phyloP scores from a whole-genome alignment of 1,139 yeast species.

The Pichia sp. region DNA sequence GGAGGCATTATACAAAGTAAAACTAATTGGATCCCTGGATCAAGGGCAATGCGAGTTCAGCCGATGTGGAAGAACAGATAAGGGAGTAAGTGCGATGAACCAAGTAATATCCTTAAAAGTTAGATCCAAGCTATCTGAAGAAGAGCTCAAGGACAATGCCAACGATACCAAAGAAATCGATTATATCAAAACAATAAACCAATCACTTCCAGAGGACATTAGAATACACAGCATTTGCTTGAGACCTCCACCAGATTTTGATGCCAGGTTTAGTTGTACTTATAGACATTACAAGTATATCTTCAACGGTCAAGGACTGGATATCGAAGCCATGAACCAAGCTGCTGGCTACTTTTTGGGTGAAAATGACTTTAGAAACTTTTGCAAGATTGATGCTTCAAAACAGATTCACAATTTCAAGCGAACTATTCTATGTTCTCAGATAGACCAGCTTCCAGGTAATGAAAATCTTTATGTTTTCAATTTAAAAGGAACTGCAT shows the following conservation, averaged over 20 bases:
- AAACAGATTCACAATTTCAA: constrained; percentile 79
- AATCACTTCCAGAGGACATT: constrained; percentile 74
- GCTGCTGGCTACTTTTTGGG: constrained; percentile 71
- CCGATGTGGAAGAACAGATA: constrained; percentile 94
- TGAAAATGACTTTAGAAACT: constrained; percentile 86
- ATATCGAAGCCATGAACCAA: constrained; percentile 59
- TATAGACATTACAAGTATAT: constrained; percentile 82
- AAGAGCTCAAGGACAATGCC: constrained; percentile 52
- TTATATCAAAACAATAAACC: constrained; percentile 70
- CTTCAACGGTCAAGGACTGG: constrained; percentile 53
- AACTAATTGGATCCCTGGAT: constrained; percentile 55
- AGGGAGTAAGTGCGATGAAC: constrained; percentile 94
- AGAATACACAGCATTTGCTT: constrained; percentile 77
- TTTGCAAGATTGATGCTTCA: constrained; percentile 90
- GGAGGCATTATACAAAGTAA: constrained; percentile 64
- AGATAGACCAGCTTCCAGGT: constrained; percentile 40
- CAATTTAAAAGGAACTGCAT: constrained; percentile 83
- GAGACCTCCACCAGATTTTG: constrained; percentile 77
- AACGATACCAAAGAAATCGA: constrained; percentile 69
- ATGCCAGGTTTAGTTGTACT: constrained; percentile 87
- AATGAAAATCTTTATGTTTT: constrained; percentile 51
- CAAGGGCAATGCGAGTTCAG: constrained; percentile 69
- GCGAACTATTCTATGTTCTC: constrained; percentile 53
- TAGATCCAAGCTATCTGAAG: constrained; percentile 57
- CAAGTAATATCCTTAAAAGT: constrained; percentile 83